These are phyloP conservation scores for Chaetomium sp. DNA, from an alignment of 2,329 filamentous ascomycete genomes.

Conservation along the genomic window DNA sequence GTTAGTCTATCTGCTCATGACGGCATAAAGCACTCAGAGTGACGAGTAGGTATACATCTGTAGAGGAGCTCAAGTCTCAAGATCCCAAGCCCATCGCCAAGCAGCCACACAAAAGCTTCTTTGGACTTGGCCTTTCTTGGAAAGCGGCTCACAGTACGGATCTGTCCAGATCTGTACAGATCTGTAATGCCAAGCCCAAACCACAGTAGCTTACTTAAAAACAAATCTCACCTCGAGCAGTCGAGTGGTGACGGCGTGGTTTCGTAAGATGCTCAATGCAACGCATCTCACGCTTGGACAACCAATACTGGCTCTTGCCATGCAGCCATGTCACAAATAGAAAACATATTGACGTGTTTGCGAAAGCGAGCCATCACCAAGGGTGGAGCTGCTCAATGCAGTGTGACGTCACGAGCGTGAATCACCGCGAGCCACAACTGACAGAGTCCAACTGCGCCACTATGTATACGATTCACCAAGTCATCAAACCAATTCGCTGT, in stretches of 20 bases:
- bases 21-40: background rate
- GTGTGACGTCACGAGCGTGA: background rate
- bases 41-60: too few species aligned
- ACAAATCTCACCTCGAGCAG: background rate
- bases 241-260: background rate
- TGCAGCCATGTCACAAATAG: background rate
- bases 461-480: background rate
- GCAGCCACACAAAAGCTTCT: constrained; percentile 15
- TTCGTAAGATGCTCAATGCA: background rate
- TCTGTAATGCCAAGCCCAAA: background rate
- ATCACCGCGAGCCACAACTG: background rate
- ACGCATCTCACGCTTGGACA: background rate
- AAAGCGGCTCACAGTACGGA: constrained; percentile 7
- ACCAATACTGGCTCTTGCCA: background rate
- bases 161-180: too few species aligned
- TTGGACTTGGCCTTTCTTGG: constrained; percentile 12
- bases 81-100: constrained; percentile 4
- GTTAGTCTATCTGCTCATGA: too few species aligned
- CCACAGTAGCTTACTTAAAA: background rate
- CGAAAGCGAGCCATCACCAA: too few species aligned
- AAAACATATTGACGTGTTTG: too few species aligned
- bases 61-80: background rate
- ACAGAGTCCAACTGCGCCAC: background rate
- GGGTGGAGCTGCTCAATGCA: background rate
- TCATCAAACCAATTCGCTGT: background rate